Base-by-base conservation (phyloP, 305 asterid species). In the Fraxinus ornus region DNA sequence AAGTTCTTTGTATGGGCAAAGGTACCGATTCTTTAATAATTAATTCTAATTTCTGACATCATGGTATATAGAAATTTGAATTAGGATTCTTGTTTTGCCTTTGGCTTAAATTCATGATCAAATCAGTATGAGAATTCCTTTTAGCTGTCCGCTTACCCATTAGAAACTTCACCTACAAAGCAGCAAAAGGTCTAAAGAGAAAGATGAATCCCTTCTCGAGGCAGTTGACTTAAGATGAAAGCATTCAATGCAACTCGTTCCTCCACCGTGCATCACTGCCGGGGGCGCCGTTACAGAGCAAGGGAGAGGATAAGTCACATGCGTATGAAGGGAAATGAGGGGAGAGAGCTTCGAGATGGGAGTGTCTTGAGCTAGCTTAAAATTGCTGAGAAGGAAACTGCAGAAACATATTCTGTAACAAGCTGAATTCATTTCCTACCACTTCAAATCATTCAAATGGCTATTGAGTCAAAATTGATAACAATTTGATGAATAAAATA, bases 1-100 rank as follows among this genome's bases (percentile, higher is more conserved):
- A 90, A 91, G 85, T 81, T 88, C 86, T 91, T 37, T 95, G 97
- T 84, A 84, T 92, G 60, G 99, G 98, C 79, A 90, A 86, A 90
- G 94, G 99, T 95, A 90, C 84, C 55, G 10, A 44, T 28, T 62
- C 79, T 44, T 84, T 6, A 30, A 24, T 55, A 17, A 5, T 52
- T 83, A 75, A 71, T 85, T 78, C 44, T 57, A 30, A 75, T 78
- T 32, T 52, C 44, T 72, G 35, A 60, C 79, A 76, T 62, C 55
- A 49, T 2, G 26, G 33, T 78, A 17, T 22, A 72, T 52, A 22
- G 41, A 36, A 79, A 52, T 78, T 15, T 76, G 47, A 36, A 47
- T 5, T 17, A 66, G 62, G 28, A 75, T 41, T 83, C 60, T 60
- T 36, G 30, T 19, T 64, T 64, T 0, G 30, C 62, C 32, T 57